Base-by-base conservation (phyloP, 2,329 filamentous ascomycete species). In the Massarina eburnea region DNA sequence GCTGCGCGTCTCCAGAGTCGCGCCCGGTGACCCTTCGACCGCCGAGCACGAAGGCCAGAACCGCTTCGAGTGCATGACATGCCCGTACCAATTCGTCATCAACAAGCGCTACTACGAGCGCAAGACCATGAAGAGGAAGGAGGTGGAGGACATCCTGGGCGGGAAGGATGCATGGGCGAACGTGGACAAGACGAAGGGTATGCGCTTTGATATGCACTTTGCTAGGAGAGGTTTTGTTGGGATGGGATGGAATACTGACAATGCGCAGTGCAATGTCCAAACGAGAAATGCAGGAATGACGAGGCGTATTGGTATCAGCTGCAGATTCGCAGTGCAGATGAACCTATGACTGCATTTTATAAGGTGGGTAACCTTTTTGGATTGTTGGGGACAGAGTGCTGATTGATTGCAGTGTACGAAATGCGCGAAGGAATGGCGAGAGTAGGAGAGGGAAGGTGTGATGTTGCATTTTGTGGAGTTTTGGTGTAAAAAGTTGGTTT, bases 301-400 rank as follows among this genome's bases (percentile, higher is more conserved):
- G 84, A 90, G 75, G 94, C 94, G 3, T 95, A 91, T 54, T 97
- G 92, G 76, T 95, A 91, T 77, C 90, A 96, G 78, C 84, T 97
- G 59, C 94, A 99, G 80, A 97, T 97, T 73, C 85, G 94, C 59
- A 95, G 90, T 77, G 94, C 94, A 41, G 94, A 99, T 74, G 94
- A 99, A 79, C 94, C 94, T 49, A 96, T 96, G 88, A 99, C 94
- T 57, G 92, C 85, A 49, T 97, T 97, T 73, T 95, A 86, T 74
- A 94, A 91, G 82, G 88, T 89, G 64, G 43, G 73, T 62, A n/a
- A n/a, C n/a, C n/a, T n/a, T n/a, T n/a, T n/a, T n/a, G n/a, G n/a
- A n/a, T n/a, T 19, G n/a, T 15, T 33, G 17, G 17, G 20, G n/a
- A 7, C 12, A 15, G 10, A 3, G 30, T 20, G 8, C 7, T 12